Evolutionary conservation across 2,329 filamentous ascomycete genomes (phyloP), one percentile per base, ranked within the genome.

Genomic region (Alternaria sp.): DNA sequence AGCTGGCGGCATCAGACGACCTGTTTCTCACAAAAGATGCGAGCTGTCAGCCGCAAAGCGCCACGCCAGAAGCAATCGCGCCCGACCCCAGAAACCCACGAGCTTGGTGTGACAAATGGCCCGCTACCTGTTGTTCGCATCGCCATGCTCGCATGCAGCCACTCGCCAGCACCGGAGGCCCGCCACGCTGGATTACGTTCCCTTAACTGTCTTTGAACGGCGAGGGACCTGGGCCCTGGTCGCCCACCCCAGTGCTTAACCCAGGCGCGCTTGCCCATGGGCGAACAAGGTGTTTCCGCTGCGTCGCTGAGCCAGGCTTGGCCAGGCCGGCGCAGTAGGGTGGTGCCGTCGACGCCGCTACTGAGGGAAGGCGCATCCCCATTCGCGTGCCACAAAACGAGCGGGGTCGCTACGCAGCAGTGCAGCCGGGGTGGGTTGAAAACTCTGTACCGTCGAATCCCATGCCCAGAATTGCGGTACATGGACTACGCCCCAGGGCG

Each of bases 391-490:
- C 9, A 60, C 56, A 61, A 54, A 68, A 68, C 64, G 60, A 72
- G 72, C 70, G 71, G 72, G 71, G 68, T 69, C 54, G 64, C n/a
- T 55, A 51, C 45, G 66, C 62, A 60, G 60, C 47, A 19, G 25
- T 63, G 50, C 43, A 46, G 59, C 65, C 50, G 52, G 66, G 66
- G 65, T 58, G 30, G 60, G 49, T 23, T 69, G 69, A 76, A 73
- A 74, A 72, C 68, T 75, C 73, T 76, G 68, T 73, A 62, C 70
- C 71, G 72, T 47, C 59, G 51, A 46, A 67, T 68, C 64, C 70
- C 66, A 67, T 70, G 72, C 70, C 70, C 70, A 72, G 70, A 59
- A 55, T 61, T 50, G 62, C 60, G 70, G 59, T 63, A 52, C 32
- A 26, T 50, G 15, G 43, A 57, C 69, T 68, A 69, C 12, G 36